Conservation (phyloP, 2,329 filamentous ascomycete species). For the Aspergillus pseudoglaucus region DNA sequence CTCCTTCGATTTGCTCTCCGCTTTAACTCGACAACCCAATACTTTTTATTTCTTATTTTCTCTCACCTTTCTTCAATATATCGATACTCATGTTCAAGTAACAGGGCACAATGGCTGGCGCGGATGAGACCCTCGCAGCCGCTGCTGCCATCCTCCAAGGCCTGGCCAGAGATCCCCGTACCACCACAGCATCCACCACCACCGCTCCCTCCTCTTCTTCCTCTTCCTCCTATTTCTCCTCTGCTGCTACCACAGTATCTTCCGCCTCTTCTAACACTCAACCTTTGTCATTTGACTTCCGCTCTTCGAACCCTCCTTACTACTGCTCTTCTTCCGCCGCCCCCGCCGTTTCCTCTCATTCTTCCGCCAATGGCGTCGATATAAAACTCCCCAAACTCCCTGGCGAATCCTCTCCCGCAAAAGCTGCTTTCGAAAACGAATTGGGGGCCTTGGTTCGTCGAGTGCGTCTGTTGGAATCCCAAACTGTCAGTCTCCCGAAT, state of each 20-base stretch:
- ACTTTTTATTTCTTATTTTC: neutral
- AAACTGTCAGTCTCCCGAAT: slow-evolving; percentile 49
- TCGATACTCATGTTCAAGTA: slow-evolving; percentile 15
- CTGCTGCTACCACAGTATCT: slow-evolving; percentile 20
- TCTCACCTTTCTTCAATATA: slow-evolving; percentile 1
- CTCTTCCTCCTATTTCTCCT: slow-evolving; percentile 14
- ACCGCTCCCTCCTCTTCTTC: neutral
- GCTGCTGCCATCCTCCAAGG: slow-evolving; percentile 41
- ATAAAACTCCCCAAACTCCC: slow-evolving; percentile 61
- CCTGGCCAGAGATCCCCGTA: slow-evolving; percentile 37
- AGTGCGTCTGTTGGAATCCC: slow-evolving; percentile 75
- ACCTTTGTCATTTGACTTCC: slow-evolving; percentile 30
- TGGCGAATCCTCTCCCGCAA: slow-evolving; percentile 67
- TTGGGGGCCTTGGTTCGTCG: slow-evolving; percentile 70
- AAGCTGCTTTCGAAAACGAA: slow-evolving; percentile 74
- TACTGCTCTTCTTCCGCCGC: neutral
- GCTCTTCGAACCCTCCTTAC: slow-evolving; percentile 9
- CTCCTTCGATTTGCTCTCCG: slow-evolving; percentile 1
- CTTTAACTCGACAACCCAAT: too few species aligned
- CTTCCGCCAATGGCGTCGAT: slow-evolving; percentile 44
- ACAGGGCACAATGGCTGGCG: slow-evolving; percentile 40
- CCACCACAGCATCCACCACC: slow-evolving; percentile 8
- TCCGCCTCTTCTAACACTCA: slow-evolving; percentile 16
- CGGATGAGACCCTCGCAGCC: slow-evolving; percentile 43
- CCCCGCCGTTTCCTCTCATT: slow-evolving; percentile 3